These are phyloP conservation scores for Botrytis tulipae DNA, from an alignment of 2,329 filamentous ascomycete genomes.

Conservation along the genomic window DNA sequence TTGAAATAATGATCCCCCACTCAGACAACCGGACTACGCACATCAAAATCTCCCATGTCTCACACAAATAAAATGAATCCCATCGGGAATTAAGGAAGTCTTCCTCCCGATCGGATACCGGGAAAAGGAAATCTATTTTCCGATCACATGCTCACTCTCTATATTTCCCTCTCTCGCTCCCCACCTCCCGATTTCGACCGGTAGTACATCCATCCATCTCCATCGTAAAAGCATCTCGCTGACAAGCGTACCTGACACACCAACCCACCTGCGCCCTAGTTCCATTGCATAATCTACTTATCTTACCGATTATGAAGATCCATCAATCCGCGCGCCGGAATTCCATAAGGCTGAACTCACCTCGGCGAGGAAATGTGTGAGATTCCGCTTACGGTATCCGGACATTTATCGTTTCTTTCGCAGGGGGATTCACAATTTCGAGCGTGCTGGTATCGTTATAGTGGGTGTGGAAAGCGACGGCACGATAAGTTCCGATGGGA, in stretches of 20 bases:
- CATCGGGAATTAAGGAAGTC: neutral
- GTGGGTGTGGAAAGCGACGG: neutral
- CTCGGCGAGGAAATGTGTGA: conserved; percentile 1
- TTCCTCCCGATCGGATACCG: neutral
- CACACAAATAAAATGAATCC: neutral
- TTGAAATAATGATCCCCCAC: neutral
- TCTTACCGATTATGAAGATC: neutral
- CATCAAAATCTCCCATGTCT: neutral
- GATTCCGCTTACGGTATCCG: neutral
- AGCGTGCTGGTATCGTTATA: neutral
- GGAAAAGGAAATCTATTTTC: neutral
- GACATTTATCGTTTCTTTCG: neutral
- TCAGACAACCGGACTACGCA: neutral
- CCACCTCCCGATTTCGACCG: neutral
- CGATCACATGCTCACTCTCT: neutral
- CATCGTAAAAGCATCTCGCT: conserved; percentile 1
- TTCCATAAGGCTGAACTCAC: conserved; percentile 1
- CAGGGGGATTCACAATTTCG: neutral
- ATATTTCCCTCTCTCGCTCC: neutral
- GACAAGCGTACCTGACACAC: conserved; percentile 14
- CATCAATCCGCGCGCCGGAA: neutral
- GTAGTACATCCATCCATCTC: neutral
- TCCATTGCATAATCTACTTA: conserved; percentile 11
- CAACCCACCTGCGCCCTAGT: neutral
- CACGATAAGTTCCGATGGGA: neutral